These are phyloP conservation scores for Talaromyces piceae DNA, from an alignment of 2,329 filamentous ascomycete genomes.

Conservation along the genomic window DNA sequence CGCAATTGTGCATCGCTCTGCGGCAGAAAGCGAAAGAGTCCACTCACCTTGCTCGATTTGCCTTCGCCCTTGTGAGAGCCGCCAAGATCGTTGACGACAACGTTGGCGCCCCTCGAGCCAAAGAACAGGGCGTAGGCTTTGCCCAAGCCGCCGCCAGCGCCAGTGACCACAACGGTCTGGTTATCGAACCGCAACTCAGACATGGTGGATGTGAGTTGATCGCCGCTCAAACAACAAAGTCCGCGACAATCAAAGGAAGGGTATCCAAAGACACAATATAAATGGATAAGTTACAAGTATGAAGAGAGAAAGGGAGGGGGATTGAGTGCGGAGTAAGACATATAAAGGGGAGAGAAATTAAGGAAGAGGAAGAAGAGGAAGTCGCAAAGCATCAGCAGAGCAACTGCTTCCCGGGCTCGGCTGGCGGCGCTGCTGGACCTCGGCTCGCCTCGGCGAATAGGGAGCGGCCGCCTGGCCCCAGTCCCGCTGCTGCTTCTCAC, in stretches of 20 bases:
- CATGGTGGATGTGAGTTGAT: constrained; percentile 37
- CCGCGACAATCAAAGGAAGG: background rate
- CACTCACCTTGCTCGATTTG: constrained; percentile 68
- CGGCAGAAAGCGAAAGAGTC: no score
- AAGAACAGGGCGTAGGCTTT: constrained; percentile 85
- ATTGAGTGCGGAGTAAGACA: background rate
- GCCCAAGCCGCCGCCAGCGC: constrained; percentile 73
- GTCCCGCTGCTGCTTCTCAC: background rate
- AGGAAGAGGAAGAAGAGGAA: background rate
- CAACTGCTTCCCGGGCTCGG: background rate
- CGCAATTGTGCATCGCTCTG: no score
- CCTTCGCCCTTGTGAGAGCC: constrained; percentile 91
- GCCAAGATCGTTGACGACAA: constrained; percentile 95
- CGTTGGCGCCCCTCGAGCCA: constrained; percentile 80
- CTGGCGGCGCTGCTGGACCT: background rate
- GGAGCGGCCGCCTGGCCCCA: background rate
- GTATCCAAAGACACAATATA: background rate
- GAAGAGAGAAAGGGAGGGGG: background rate
- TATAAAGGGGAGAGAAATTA: background rate
- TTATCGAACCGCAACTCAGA: constrained; percentile 75
- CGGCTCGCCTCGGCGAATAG: background rate
- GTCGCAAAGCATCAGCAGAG: background rate
- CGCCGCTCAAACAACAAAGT: background rate
- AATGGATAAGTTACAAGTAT: background rate
- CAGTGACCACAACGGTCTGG: constrained; percentile 83